phyloP scores from a whole-genome alignment of 208 protist species.

The Leishmania major region DNA sequence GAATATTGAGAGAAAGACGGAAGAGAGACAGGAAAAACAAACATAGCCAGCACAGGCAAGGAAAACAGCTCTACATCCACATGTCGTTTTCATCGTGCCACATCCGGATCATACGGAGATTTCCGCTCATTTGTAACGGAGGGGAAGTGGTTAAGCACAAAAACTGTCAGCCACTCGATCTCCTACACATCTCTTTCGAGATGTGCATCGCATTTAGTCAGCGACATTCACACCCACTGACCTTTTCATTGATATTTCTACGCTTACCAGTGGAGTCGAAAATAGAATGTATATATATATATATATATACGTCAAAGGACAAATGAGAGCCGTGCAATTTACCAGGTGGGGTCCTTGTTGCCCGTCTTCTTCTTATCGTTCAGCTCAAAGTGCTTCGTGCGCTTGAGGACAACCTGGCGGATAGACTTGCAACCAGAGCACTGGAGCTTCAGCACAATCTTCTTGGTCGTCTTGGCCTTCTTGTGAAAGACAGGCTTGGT shows the following conservation, averaged over 20 bases:
- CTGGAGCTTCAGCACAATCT: slow-evolving; percentile 99
- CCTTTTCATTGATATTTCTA: not conserved
- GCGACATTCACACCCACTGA: not conserved
- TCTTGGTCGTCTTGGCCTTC: slow-evolving; percentile 99
- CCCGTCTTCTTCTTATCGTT: slow-evolving; percentile 94
- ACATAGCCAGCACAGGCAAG: not conserved
- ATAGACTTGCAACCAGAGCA: slow-evolving; percentile 97
- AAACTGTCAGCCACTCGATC: not conserved
- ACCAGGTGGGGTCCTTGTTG: slow-evolving; percentile 94
- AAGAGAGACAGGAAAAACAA: slow-evolving; percentile 10
- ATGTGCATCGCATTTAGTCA: not conserved
- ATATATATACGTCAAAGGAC: slow-evolving; percentile 24
- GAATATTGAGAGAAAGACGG: not conserved
- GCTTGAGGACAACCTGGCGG: slow-evolving; percentile 95
- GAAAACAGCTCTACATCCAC: not conserved
- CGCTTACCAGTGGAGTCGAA: slow-evolving; percentile 12
- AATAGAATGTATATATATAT: not conserved
- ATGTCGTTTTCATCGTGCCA: not conserved
- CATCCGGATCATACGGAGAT: not conserved
- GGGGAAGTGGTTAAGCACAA: not conserved
- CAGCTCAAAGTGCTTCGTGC: slow-evolving; percentile 99
- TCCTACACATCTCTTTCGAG: not conserved
- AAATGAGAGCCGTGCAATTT: slow-evolving; percentile 28
- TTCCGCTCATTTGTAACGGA: not conserved
- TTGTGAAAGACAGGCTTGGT: slow-evolving; percentile 99